These are phyloP conservation scores for Amauroascus verrucosus DNA, from an alignment of 2,329 filamentous ascomycete species.

Conservation along the genomic window DNA sequence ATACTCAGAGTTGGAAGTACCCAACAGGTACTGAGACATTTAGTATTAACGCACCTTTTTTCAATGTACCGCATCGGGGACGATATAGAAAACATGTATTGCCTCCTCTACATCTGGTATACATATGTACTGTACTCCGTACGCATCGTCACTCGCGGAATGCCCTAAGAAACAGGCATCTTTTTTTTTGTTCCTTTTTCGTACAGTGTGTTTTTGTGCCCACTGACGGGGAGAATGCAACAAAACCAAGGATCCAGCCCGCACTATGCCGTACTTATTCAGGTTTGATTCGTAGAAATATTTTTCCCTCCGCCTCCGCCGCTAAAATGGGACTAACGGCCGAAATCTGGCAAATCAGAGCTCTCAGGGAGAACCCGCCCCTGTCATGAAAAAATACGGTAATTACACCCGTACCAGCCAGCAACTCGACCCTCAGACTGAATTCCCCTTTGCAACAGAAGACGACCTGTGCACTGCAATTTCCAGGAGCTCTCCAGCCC, in stretches of 20 bases:
- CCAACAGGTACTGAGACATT: no score
- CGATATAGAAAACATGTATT: no score
- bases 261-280: background rate
- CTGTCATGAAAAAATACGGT: constrained; percentile 1
- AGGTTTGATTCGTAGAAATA: background rate
- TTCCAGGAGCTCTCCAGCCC: constrained; percentile 1
- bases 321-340: background rate
- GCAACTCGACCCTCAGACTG: background rate
- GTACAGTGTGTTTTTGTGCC: no score
- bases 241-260: constrained; percentile 5
- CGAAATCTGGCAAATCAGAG: background rate
- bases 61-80: no score
- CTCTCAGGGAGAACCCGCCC: background rate
- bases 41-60: no score
- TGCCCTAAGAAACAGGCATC: no score
- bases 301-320: background rate
- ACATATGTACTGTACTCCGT: no score
- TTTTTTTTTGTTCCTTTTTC: no score
- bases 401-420: constrained; percentile 4
- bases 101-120: no score
- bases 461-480: constrained; percentile 10
- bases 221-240: no score
- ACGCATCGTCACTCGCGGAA: no score
- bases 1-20: no score
- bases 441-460: constrained; percentile 14